Evolutionary conservation across 192 early-diverging fungal species (phyloP).

Genomic region (Pilobolus umbonatus): DNA sequence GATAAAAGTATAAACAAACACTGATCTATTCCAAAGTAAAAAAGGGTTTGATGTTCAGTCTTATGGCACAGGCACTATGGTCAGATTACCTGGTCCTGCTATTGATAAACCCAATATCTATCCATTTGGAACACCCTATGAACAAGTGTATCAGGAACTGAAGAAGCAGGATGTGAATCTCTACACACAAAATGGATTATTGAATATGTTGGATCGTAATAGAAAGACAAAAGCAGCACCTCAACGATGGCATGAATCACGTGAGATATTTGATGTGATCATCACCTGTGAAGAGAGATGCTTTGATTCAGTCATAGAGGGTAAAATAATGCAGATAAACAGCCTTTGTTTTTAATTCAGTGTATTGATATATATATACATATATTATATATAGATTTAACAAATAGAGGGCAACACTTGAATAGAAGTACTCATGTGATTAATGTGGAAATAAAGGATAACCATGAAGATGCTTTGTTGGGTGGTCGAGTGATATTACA

Average conservation of each 20-base stretch:
- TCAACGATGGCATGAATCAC: conserved; percentile 78
- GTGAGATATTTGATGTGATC: conserved; percentile 79
- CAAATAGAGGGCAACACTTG: conserved; percentile 58
- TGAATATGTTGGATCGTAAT: conserved; percentile 93
- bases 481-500: conserved; percentile 83
- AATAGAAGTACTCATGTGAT: conserved; percentile 84
- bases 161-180: conserved; percentile 58
- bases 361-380: not conserved
- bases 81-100: conserved; percentile 85
- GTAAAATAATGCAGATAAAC: conserved; percentile 29
- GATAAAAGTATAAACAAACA: conserved; percentile 21
- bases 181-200: conserved; percentile 83
- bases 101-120: conserved; percentile 88
- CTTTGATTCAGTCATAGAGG: conserved; percentile 91
- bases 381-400: conserved; percentile 57
- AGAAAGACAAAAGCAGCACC: conserved; percentile 86
- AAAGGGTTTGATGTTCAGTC: conserved; percentile 80
- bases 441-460: conserved; percentile 96
- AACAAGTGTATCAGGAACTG: conserved; percentile 82
- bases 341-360: no score
- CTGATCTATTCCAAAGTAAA: conserved; percentile 34
- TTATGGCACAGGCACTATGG: conserved; percentile 87
- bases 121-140: conserved; percentile 89
- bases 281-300: conserved; percentile 96
- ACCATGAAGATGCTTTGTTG: conserved; percentile 78